Percentiles rank a stretch among this genome's conserved stretches.
Evolutionary conservation across 345 rosid species (phyloP).

Genomic region (Populus deltoides): DNA sequence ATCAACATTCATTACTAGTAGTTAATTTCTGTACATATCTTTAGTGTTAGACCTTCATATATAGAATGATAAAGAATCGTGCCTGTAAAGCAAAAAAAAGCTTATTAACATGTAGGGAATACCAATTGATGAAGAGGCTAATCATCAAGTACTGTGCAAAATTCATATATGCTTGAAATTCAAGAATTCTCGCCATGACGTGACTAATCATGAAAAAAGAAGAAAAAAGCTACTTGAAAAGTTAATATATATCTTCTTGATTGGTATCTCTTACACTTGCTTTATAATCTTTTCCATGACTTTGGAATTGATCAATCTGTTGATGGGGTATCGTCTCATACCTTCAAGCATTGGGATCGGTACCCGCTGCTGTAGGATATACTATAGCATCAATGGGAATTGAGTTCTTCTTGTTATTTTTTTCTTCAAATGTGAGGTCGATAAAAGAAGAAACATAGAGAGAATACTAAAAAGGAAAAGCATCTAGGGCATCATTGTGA

Average conservation of each 20-base stretch:
- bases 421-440: not conserved
- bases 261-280: slow-evolving; percentile 16
- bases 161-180: slow-evolving; percentile 30
- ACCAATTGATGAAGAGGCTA: slow-evolving; percentile 8
- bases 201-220: slow-evolving; percentile 36
- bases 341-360: slow-evolving; percentile 29
- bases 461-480: slow-evolving; percentile 40
- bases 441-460: slow-evolving; percentile 16
- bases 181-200: slow-evolving; percentile 33
- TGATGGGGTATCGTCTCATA: slow-evolving; percentile 31
- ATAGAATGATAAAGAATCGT: not conserved
- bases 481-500: slow-evolving; percentile 38
- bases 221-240: slow-evolving; percentile 12
- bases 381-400: slow-evolving; percentile 17
- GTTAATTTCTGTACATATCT: not conserved
- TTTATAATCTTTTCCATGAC: slow-evolving; percentile 23
- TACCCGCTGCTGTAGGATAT: slow-evolving; percentile 1
- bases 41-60: not conserved
- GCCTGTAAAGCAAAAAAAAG: slow-evolving; percentile 4
- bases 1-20: not conserved
- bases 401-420: slow-evolving; percentile 10
- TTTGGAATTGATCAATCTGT: slow-evolving; percentile 25
- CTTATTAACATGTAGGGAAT: slow-evolving; percentile 1
- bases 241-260: slow-evolving; percentile 8
- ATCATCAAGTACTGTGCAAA: slow-evolving; percentile 15